A percentile compares a stretch with the other conserved stretches of the same genome.
phyloP scores from a whole-genome alignment of 116 monocot genomes.

The Papilionanthe hybrid region DNA sequence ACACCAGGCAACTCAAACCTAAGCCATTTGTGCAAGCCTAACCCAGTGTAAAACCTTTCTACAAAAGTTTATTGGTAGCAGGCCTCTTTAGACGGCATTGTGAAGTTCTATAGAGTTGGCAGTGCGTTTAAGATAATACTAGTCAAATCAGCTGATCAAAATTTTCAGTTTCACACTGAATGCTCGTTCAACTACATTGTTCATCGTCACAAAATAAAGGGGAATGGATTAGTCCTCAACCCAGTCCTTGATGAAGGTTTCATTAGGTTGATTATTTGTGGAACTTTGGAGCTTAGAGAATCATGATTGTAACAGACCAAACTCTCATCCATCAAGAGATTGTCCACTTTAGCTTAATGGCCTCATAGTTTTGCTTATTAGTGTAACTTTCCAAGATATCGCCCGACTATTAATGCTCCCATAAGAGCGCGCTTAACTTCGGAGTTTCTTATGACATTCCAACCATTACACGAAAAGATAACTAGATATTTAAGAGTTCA shows the following conservation, averaged over 20 bases:
- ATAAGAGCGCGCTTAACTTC: too few species aligned
- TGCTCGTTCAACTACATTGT: neutral
- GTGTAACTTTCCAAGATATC: too few species aligned
- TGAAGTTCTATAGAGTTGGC: too few species aligned
- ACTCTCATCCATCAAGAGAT: too few species aligned
- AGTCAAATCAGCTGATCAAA: neutral
- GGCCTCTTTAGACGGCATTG: too few species aligned
- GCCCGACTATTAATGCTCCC: too few species aligned
- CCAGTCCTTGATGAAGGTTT: neutral
- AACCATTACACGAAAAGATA: too few species aligned
- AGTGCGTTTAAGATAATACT: neutral
- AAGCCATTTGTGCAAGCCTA: neutral
- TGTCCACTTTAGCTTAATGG: too few species aligned
- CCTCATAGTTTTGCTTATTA: too few species aligned
- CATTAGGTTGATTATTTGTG: neutral
- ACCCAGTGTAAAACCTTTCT: neutral
- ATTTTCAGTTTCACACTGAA: neutral
- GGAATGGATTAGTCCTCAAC: neutral
- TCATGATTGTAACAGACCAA: too few species aligned
- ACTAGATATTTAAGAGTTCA: too few species aligned
- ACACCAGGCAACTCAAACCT: neutral
- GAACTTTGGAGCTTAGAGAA: neutral
- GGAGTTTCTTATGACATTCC: too few species aligned
- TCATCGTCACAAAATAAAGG: neutral
- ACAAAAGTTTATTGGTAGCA: neutral